Conservation (phyloP, 176 grass and related monocot genomes). For the Lolium multiflorum region DNA sequence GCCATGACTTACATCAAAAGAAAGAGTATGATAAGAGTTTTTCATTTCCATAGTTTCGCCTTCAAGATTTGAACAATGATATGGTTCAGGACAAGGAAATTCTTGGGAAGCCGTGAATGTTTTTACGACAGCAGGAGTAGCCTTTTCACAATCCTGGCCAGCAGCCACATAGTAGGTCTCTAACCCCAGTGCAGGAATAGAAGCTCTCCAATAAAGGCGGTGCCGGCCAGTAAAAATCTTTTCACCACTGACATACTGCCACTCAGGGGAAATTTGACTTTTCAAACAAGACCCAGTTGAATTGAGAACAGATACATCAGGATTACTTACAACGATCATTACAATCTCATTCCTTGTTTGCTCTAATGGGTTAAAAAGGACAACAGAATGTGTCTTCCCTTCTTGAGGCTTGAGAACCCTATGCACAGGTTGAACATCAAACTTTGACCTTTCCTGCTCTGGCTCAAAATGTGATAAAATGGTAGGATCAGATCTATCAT, state of each 20-base stretch:
- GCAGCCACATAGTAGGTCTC: constrained; percentile 79
- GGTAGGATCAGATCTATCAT: constrained; percentile 85
- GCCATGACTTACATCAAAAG: constrained; percentile 78
- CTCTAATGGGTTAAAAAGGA: constrained; percentile 88
- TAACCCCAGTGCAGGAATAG: constrained; percentile 89
- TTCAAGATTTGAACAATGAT: constrained; percentile 81
- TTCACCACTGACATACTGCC: constrained; percentile 62
- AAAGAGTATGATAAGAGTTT: constrained; percentile 73
- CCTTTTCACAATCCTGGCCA: constrained; percentile 77
- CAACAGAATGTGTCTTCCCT: constrained; percentile 59
- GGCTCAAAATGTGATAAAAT: constrained; percentile 82
- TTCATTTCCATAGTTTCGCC: constrained; percentile 65
- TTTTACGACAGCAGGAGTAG: constrained; percentile 66
- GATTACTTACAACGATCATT: constrained; percentile 73
- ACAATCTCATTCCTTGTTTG: constrained; percentile 97
- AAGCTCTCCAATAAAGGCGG: constrained; percentile 95
- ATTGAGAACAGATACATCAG: constrained; percentile 79
- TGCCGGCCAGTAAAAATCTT: constrained; percentile 66
- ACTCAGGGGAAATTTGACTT: constrained; percentile 92
- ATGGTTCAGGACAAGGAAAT: constrained; percentile 87
- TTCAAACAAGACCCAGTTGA: constrained; percentile 86
- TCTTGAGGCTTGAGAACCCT: constrained; percentile 61
- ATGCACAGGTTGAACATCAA: constrained; percentile 86
- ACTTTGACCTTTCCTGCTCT: constrained; percentile 79
- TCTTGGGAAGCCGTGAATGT: constrained; percentile 52